Base-by-base conservation (phyloP, 2,329 filamentous ascomycete genomes). In the Trichophyton verrucosum region DNA sequence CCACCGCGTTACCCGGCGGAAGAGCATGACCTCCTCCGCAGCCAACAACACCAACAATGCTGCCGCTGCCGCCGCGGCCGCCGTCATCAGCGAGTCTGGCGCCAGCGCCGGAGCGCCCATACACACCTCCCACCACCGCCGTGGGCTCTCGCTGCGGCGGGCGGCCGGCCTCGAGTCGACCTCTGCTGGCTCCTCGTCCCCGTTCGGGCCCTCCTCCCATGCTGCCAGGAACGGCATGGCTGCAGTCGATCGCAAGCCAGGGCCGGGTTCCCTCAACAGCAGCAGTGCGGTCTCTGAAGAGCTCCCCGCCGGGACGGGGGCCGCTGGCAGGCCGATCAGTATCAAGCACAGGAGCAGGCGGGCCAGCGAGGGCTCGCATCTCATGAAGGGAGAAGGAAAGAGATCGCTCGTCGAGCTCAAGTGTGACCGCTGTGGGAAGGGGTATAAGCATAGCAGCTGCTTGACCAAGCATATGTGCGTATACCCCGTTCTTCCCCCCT, bases 371-470 rank as follows among this genome's bases (percentile, higher is more conserved):
- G 91, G 91, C 64, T 89, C 92, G 67, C 85, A 88, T 68, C 80
- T 92, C 64, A 79, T 81, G 69, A 95, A 94, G 76, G 86, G 87
- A 68, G 88, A 92, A 69, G 81, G 83, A 67, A 86, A 85, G 79
- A 91, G 90, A 78, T 82, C 84, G 75, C 88, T 84, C 71, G 85
- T 86, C 71, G 92, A 97, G 75, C 84, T 99, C 73, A 90, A 88
- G 76, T 99, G 94, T 80, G 90, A 96, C 74, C 92, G 91, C 77
- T 99, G 94, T 81, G 92, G 92, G 76, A 99, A 99, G 83, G 91
- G 91, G 78, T 99, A 99, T 85, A 99, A 99, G 86, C 94, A 99
- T 83, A 95, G 91, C 85, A 97, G 94, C 81, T 99, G 94, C 85
- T 85, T 99, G 81, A 95, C 89, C 75, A 99, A 97, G 85, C 94